phyloP scores from a whole-genome alignment of 306 rosid species.

The Begonia peltatifolia region DNA sequence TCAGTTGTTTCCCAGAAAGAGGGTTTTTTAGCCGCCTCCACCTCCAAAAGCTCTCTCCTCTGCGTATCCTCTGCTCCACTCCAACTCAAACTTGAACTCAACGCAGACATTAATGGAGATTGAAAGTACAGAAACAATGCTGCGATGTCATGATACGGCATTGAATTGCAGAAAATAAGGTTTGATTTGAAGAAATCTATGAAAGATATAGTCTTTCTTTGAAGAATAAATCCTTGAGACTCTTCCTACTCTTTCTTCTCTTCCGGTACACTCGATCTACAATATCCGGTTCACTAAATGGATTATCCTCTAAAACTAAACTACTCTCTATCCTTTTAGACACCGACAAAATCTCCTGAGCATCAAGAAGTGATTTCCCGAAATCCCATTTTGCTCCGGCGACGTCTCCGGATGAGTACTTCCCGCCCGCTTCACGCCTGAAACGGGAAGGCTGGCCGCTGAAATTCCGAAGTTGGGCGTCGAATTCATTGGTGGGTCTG shows the following conservation, averaged over 20 bases:
- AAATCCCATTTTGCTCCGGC: slow-evolving; percentile 42
- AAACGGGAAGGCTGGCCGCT: slow-evolving; percentile 45
- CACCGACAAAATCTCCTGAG: slow-evolving; percentile 73
- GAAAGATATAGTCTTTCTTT: slow-evolving; percentile 1
- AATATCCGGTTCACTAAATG: slow-evolving; percentile 15
- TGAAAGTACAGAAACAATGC: too few species aligned
- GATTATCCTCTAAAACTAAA: slow-evolving; percentile 25
- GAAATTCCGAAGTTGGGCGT: slow-evolving; percentile 37
- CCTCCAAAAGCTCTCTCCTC: too few species aligned
- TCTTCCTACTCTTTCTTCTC: slow-evolving; percentile 52
- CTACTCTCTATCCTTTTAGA: slow-evolving; percentile 59
- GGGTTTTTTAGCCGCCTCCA: too few species aligned
- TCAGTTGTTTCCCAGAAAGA: too few species aligned
- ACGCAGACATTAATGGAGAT: too few species aligned
- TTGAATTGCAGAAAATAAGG: too few species aligned
- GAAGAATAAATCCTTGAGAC: slow-evolving; percentile 66
- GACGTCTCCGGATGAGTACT: neutral
- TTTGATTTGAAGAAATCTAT: neutral
- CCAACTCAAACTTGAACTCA: too few species aligned
- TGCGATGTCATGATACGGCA: too few species aligned
- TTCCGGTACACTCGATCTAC: slow-evolving; percentile 8
- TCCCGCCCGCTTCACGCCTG: slow-evolving; percentile 34
- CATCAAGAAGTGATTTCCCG: slow-evolving; percentile 68
- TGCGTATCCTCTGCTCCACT: too few species aligned
- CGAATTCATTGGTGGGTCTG: slow-evolving; percentile 41